These are phyloP conservation scores for Pinus albicaulis DNA, from an alignment of 75 land plant genomes.

Conservation along the genomic window DNA sequence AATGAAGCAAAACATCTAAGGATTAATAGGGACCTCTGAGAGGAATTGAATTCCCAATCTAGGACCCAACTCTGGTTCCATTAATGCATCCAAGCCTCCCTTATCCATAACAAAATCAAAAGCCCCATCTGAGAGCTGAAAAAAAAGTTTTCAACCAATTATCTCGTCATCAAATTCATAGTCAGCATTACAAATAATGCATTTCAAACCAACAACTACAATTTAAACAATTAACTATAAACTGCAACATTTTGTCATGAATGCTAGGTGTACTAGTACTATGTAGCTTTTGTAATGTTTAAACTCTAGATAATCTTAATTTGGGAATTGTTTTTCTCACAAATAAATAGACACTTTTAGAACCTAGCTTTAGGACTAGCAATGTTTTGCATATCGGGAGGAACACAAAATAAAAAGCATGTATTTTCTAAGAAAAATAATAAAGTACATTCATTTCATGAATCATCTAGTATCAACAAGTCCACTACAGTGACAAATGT, in stretches of 20 bases:
- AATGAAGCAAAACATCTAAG: neutral
- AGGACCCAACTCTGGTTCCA: conserved; percentile 80
- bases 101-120: conserved; percentile 93
- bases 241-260: neutral
- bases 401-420: too few species aligned
- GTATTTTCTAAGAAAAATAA: too few species aligned
- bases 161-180: neutral
- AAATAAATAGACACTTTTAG: too few species aligned
- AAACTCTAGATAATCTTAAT: too few species aligned
- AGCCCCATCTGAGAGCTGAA: conserved; percentile 64
- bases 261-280: too few species aligned
- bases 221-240: neutral
- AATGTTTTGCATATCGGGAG: too few species aligned
- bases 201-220: neutral
- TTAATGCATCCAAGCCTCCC: conserved; percentile 95
- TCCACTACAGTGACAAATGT: too few species aligned
- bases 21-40: conserved; percentile 64
- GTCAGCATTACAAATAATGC: neutral
- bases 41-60: conserved; percentile 63
- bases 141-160: conserved; percentile 5
- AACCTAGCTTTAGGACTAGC: too few species aligned
- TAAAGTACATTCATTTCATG: too few species aligned
- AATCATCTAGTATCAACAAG: too few species aligned
- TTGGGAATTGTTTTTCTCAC: too few species aligned
- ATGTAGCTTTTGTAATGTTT: too few species aligned